Conservation (phyloP, 305 asterid species). For the Striga hermonthica region DNA sequence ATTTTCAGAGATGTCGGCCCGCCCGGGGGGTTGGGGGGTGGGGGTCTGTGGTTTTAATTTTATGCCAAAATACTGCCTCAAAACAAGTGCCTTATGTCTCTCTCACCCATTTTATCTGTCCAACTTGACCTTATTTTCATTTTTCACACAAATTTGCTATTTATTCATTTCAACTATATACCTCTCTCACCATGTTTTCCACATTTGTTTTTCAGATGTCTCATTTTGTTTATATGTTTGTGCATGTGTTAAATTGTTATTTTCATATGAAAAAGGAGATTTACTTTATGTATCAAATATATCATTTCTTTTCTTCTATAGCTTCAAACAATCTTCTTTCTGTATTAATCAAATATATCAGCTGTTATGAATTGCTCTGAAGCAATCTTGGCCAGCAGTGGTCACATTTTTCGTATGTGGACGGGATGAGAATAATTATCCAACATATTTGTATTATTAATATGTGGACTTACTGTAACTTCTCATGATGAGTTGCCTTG, state of each 20-base stretch:
- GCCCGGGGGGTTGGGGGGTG: too few relatives aligned
- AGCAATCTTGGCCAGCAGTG: slow-evolving; percentile 16
- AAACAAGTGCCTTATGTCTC: neutral
- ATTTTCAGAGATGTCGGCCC: too few relatives aligned
- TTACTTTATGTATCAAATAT: neutral
- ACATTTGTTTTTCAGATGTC: neutral
- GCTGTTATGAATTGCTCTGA: slow-evolving; percentile 18
- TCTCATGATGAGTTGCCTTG: slow-evolving; percentile 4
- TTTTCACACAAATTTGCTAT: neutral
- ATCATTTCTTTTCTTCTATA: neutral
- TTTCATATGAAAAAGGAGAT: slow-evolving; percentile 5
- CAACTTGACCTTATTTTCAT: neutral
- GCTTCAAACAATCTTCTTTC: slow-evolving; percentile 7
- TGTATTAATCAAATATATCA: neutral
- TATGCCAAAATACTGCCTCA: too few relatives aligned
- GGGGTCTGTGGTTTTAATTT: too few relatives aligned
- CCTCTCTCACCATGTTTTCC: neutral
- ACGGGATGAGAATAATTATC: slow-evolving; percentile 8
- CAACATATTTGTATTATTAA: neutral
- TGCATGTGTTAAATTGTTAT: neutral
- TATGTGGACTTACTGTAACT: neutral
- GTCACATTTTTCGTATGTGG: slow-evolving; percentile 3
- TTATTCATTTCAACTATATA: neutral
- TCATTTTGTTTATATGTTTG: slow-evolving; percentile 4
- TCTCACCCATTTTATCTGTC: neutral